phyloP scores from a whole-genome alignment of 345 rosid species.

The rapeseed (Brassica napus) region DNA sequence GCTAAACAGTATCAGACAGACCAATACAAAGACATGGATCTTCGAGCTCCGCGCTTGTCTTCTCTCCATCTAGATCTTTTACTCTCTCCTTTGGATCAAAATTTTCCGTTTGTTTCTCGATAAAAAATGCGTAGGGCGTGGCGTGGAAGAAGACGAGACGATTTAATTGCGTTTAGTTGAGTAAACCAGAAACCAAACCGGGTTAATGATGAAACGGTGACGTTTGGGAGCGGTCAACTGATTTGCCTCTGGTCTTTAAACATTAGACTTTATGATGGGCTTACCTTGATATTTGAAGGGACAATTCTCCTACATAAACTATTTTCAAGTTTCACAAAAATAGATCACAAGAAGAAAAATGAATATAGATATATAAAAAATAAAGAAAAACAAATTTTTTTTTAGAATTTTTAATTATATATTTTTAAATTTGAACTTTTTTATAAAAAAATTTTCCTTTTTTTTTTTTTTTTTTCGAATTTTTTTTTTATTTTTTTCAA shows the following conservation, averaged over 20 bases:
- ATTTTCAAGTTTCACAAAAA: too few relatives aligned
- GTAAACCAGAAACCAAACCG: conserved; percentile 27
- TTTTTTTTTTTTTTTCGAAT: too few relatives aligned
- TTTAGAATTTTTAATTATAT: too few relatives aligned
- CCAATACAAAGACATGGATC: conserved; percentile 36
- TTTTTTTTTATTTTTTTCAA: too few relatives aligned
- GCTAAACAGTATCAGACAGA: conserved; percentile 44
- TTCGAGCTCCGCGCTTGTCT: conserved; percentile 32
- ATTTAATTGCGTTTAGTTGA: not conserved
- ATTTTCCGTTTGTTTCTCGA: conserved; percentile 25
- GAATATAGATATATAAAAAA: too few relatives aligned
- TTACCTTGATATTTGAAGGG: too few relatives aligned
- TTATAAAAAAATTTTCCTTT: too few relatives aligned
- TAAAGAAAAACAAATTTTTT: too few relatives aligned
- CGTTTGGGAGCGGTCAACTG: conserved; percentile 11
- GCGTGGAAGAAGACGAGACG: conserved; percentile 12
- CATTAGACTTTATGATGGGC: not conserved
- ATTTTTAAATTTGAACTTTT: too few relatives aligned
- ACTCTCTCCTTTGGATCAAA: conserved; percentile 17
- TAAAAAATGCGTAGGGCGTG: conserved; percentile 5
- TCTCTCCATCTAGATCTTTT: conserved; percentile 42
- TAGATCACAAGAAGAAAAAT: too few relatives aligned
- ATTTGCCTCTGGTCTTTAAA: not conserved
- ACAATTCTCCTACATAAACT: too few relatives aligned
- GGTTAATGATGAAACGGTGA: conserved; percentile 10